Base-by-base conservation (phyloP, 805 yeast species). In the Kregervanrija fluxuum region DNA sequence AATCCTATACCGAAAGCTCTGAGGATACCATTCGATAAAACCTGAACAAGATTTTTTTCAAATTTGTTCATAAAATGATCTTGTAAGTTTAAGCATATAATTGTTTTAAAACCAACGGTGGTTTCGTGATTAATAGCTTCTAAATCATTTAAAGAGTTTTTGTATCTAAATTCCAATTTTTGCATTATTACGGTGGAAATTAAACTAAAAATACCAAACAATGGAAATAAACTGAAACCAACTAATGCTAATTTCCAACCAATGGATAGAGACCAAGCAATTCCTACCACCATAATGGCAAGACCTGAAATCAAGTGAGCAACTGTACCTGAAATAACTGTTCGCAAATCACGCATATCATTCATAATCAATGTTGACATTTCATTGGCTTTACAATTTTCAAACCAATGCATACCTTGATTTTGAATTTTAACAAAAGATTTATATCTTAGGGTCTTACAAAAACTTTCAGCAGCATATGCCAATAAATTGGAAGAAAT, bases 191-290 rank as follows among this genome's bases (percentile, higher is more conserved):
- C n/a, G 1, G 55, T 44, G 8, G 48, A 39, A 5, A 45, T 22
- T 8, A 49, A 17, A 31, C 82, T 62, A 3, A 78, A 41, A 0
- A 57, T 48, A 6, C 85, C 78, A 41, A 85, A 78, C 11, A 80
- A 50, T 0, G 96, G 95, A 11, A 85, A 71, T 60, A 89, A 69
- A 0, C 95, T 73, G 10, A 90, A 54, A 2, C 95, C 95, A 2
- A 87, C 93, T 9, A 91, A 64, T 1, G 96, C 77, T 36, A 93
- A 65, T 54, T 82, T 85, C 98, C 98, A 93, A 0, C 96, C 96
- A 10, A 72, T 59, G 0, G 71, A 72, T 1, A 88, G 49, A 0
- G 96, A 80, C 97, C 97, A 93, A 6, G 78, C 66, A 4, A 81
- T 49, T 4, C 96, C 95, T 28, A 79, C 62, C 0, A 68, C 34